phyloP scores from a whole-genome alignment of 2,329 filamentous ascomycete genomes.

The Rutstroemia sp. region DNA sequence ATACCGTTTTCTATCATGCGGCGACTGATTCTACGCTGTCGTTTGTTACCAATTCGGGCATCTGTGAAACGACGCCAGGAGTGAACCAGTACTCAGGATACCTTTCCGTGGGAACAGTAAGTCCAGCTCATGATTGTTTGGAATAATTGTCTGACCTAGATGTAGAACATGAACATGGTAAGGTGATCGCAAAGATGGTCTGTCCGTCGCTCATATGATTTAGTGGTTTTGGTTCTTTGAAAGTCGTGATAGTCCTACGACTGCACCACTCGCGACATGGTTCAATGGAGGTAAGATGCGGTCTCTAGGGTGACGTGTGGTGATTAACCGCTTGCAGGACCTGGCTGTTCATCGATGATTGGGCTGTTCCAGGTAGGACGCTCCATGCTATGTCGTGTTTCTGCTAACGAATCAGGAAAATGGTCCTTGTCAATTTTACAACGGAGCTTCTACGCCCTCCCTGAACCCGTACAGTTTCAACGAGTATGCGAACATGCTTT shows the following conservation, averaged over 20 bases:
- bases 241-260: conserved; percentile 41
- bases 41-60: conserved; percentile 43
- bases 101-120: conserved; percentile 35
- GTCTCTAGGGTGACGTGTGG: neutral
- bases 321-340: conserved; percentile 21
- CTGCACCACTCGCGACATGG: conserved; percentile 38
- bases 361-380: conserved; percentile 48
- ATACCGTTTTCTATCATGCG: conserved; percentile 42
- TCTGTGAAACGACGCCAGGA: conserved; percentile 43
- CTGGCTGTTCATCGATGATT: conserved; percentile 47
- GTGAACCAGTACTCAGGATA: conserved; percentile 46
- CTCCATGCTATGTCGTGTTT: too few relatives aligned
- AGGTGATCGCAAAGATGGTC: neutral
- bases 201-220: neutral
- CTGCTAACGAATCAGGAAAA: conserved; percentile 29
- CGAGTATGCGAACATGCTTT: conserved; percentile 34
- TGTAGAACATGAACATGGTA: conserved; percentile 18
- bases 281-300: conserved; percentile 34
- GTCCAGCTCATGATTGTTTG: conserved; percentile 15
- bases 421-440: conserved; percentile 35
- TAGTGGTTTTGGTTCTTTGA: conserved; percentile 48
- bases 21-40: conserved; percentile 38
- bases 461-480: conserved; percentile 36
- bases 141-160: conserved; percentile 16
- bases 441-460: conserved; percentile 34